Conservation (phyloP, 805 yeast species). For the Starmerella ratchasimensis region DNA sequence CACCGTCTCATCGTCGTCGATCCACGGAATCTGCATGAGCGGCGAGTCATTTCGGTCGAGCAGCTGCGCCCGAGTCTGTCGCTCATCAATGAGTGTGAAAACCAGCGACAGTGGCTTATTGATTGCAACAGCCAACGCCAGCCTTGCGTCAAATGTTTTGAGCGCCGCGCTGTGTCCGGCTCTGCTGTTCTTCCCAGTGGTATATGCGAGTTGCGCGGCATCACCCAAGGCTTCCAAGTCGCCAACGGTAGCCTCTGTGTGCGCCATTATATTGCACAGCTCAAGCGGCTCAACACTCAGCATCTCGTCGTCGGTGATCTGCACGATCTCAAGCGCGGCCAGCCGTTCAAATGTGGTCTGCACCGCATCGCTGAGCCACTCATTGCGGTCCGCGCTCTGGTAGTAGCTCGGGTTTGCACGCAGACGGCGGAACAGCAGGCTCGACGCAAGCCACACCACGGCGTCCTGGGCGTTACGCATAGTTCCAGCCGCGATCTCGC, state of each 20-base stretch:
- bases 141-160: not conserved
- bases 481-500: conserved; percentile 56
- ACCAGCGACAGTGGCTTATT: not conserved
- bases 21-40: conserved; percentile 67
- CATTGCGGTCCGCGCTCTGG: conserved; percentile 62
- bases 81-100: conserved; percentile 67
- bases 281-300: conserved; percentile 40
- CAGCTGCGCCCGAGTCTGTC: conserved; percentile 80
- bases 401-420: conserved; percentile 79
- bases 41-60: conserved; percentile 71
- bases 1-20: conserved; percentile 35
- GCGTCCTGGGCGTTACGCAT: conserved; percentile 67
- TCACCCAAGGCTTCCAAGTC: conserved; percentile 13
- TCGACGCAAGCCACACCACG: conserved; percentile 77
- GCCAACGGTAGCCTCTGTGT: conserved; percentile 46
- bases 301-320: conserved; percentile 31
- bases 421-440: conserved; percentile 70
- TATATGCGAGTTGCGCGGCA: too few species aligned
- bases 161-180: not conserved
- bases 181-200: not conserved
- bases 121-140: not conserved
- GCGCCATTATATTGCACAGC: conserved; percentile 62
- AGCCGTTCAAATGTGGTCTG: conserved; percentile 59
- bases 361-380: conserved; percentile 68
- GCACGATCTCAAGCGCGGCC: conserved; percentile 43